A percentile compares a stretch with the other conserved stretches of the same genome.
phyloP scores from a whole-genome alignment of 768 basidiomycete species.

The Hygrocybe coccinea region DNA sequence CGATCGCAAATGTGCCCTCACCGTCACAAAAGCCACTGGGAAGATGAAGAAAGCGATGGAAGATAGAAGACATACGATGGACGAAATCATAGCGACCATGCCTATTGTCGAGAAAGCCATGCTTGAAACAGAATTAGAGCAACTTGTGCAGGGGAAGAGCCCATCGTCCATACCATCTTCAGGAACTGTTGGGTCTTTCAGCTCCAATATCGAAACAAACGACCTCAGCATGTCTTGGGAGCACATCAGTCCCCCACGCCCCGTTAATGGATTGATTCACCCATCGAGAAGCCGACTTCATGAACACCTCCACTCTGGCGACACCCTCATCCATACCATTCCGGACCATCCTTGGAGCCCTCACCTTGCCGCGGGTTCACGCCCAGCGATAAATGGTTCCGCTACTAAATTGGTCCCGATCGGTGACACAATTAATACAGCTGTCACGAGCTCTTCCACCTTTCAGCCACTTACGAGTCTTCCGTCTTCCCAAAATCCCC shows the following conservation, averaged over 20 bases:
- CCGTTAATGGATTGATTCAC: slow-evolving; percentile 23
- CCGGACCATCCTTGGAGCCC: slow-evolving; percentile 32
- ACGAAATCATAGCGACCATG: slow-evolving; percentile 61
- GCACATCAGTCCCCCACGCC: slow-evolving; percentile 12
- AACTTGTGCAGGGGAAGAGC: slow-evolving; percentile 10
- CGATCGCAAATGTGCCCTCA: slow-evolving; percentile 55
- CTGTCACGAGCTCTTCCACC: slow-evolving; percentile 1
- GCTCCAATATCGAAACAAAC: slow-evolving; percentile 7
- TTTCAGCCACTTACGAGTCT: slow-evolving; percentile 2
- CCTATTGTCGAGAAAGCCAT: slow-evolving; percentile 58
- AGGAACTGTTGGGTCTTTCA: slow-evolving; percentile 1
- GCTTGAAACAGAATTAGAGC: slow-evolving; percentile 56
- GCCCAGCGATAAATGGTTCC: slow-evolving; percentile 6
- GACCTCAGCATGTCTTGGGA: slow-evolving; percentile 21
- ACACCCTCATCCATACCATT: slow-evolving; percentile 18
- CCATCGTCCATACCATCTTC: not conserved
- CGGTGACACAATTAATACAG: not conserved
- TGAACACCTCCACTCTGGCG: slow-evolving; percentile 23
- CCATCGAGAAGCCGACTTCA: slow-evolving; percentile 13
- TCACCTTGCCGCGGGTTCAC: slow-evolving; percentile 30
- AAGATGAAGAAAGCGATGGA: slow-evolving; percentile 34
- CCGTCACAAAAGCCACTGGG: slow-evolving; percentile 36
- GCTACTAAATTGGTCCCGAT: not conserved
- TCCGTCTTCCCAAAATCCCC: not conserved
- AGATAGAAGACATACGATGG: slow-evolving; percentile 65